Evolutionary conservation across 75 land plant genomes (phyloP), one percentile per base, ranked within the genome.

Genomic region (Cryptomeria japonica): DNA sequence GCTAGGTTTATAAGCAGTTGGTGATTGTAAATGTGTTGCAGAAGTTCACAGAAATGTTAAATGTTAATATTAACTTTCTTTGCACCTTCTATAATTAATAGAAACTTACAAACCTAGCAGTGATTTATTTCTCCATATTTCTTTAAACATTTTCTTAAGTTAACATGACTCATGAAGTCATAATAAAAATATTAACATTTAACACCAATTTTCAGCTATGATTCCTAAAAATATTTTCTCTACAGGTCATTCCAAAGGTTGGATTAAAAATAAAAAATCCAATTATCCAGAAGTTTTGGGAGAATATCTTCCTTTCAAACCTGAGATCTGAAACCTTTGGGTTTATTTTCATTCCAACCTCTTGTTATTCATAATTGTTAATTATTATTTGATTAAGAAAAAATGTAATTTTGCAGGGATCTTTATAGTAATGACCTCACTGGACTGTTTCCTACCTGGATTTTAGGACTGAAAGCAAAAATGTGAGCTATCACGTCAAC

Each of bases 401-500:
- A 42, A 9, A 6, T 82, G 84, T 82, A 15, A 11, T 82, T 15
- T 82, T 82, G 47, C 84, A 82, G 84, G 77, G 37, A 41, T 82
- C 84, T 82, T 82, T 82, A 44, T 12, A 44, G 32, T 34, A 82
- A 84, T 55, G 19, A 3, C 64, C 64, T 84, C 2, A 84, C 51
- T 18, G 86, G 86, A 84, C 37, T 0, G 0, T 84, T 51, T 51
- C 86, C 86, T 34, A 53, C 86, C 41, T 84, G 58, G 86, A 34
- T 84, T 32, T 55, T 55, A 16, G 34, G 25, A 34, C 64, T 86
- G 11, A 55, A 84, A 1, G 86, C 41, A 55, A 84, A 32, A 55
- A 84, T 84, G 86, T 84, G 64, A 84, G 86, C 68, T 44, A 55
- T 84, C 41, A 34, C 11, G 15, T 61, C 37, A 32, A 28, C 31